Base-by-base conservation (phyloP, 192 early-diverging fungal genomes). In the Umbelopsis ramanniana region DNA sequence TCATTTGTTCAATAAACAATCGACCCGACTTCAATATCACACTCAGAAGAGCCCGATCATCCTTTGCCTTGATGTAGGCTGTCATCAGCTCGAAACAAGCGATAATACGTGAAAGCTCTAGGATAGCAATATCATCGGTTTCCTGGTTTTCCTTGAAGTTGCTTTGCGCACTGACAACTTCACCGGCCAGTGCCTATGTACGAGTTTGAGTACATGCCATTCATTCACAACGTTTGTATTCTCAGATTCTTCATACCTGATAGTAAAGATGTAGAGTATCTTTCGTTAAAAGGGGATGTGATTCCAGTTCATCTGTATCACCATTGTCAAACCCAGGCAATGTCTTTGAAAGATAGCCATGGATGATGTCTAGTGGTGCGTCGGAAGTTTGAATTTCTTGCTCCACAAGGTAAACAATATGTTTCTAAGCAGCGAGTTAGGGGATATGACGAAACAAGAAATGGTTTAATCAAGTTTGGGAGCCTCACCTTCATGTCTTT, bases 1-100 rank as follows among this genome's bases (percentile, higher is more conserved):
- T 80, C 67, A 89, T 87, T 35, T 82, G 79, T 23, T 89, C 83
- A 69, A 89, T 83, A 68, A 85, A 89, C 5, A 70, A 24, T 15
- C 86, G 83, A 6, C 84, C 76, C 37, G 82, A 79, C 70, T 77
- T 83, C 50, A 89, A 66, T 1, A 83, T 57, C 2, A 85, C 75
- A 22, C 74, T 72, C 26, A 87, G 48, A 2, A 89, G 71, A 12
- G 67, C 78, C 0, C 81, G 80, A 12, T 87, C 76, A 21, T 87
- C 84, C 52, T 84, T 86, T 2, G 57, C 67, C 67, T 84, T 86
- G 8, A 89, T 79, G 66, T 79, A 82, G 3, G 73, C 55, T 0
- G 84, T 82, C 15, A 85, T 70, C 21, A 45, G 45, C 52, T 84
- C 80, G 68, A 83, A 89, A 54, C 84, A 79, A 8, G 69, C 70